Evolutionary conservation across 108 stramenopile species (phyloP).

Genomic region (Skeletonema grethae): DNA sequence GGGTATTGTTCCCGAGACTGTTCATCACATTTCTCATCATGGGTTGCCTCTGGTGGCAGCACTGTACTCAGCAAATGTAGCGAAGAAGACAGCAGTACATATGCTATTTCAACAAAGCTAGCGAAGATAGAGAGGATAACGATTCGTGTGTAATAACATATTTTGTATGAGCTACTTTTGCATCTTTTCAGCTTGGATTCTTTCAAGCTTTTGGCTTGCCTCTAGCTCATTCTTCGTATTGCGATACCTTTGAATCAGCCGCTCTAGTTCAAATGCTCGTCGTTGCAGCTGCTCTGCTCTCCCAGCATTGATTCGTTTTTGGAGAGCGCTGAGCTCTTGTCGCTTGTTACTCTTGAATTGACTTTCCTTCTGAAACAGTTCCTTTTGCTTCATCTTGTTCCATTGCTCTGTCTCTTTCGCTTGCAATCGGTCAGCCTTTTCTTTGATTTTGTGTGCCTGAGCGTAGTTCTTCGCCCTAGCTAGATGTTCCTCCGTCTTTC

Average conservation of each 20-base stretch:
- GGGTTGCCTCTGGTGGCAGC: background rate
- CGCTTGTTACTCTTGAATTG: slow-evolving; percentile 67
- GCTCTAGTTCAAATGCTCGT: slow-evolving; percentile 75
- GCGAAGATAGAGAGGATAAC: background rate
- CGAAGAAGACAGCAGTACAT: background rate
- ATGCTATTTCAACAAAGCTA: background rate
- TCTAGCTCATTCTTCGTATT: slow-evolving; percentile 82
- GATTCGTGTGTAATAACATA: background rate
- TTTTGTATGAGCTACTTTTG: background rate
- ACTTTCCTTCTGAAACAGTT: slow-evolving; percentile 68
- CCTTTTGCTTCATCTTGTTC: slow-evolving; percentile 74
- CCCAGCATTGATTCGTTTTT: slow-evolving; percentile 83
- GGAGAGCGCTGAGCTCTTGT: slow-evolving; percentile 81
- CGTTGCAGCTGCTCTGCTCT: slow-evolving; percentile 82
- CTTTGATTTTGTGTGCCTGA: slow-evolving; percentile 86
- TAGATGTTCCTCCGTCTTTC: slow-evolving; percentile 80
- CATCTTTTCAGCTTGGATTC: slow-evolving; percentile 57
- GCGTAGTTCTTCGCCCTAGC: slow-evolving; percentile 80
- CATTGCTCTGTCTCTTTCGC: slow-evolving; percentile 84
- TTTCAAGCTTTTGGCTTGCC: slow-evolving; percentile 65
- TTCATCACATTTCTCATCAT: slow-evolving; percentile 7
- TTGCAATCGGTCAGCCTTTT: slow-evolving; percentile 78
- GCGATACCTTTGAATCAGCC: slow-evolving; percentile 76
- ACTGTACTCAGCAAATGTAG: background rate
- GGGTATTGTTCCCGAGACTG: background rate